phyloP scores from a whole-genome alignment of 495 filamentous ascomycete species.

The Glonium stellatum region DNA sequence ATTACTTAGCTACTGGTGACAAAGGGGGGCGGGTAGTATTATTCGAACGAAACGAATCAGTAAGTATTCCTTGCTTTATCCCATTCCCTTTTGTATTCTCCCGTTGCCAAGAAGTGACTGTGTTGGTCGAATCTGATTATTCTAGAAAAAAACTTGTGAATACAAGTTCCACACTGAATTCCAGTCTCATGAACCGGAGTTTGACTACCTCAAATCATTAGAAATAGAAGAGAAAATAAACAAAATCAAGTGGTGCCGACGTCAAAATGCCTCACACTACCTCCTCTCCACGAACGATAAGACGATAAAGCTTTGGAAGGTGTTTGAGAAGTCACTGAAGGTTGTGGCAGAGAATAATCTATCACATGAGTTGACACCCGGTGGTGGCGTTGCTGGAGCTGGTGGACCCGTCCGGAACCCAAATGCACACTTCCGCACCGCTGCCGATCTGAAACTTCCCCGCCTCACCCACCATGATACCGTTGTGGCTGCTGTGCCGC shows the following conservation, averaged over 20 bases:
- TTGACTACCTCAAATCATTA: conserved; percentile 97
- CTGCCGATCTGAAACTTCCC: conserved; percentile 82
- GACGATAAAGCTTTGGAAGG: conserved; percentile 99
- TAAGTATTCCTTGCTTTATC: conserved; percentile 40
- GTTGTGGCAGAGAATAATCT: conserved; percentile 99
- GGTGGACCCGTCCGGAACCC: conserved; percentile 64
- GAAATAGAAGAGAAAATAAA: conserved; percentile 99
- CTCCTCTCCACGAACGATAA: conserved; percentile 98
- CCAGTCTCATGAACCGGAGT: conserved; percentile 98
- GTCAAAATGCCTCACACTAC: conserved; percentile 97
- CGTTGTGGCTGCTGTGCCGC: conserved; percentile 91
- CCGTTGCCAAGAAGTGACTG: background rate
- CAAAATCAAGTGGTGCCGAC: conserved; percentile 99
- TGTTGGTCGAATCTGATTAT: background rate
- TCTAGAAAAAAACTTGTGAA: conserved; percentile 98
- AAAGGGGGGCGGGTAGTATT: conserved; percentile 95
- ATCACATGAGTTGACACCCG: conserved; percentile 85
- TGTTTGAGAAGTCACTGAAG: conserved; percentile 98
- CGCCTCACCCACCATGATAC: conserved; percentile 97
- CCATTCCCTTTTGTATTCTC: conserved; percentile 6
- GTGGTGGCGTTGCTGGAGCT: conserved; percentile 59
- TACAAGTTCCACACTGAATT: conserved; percentile 99
- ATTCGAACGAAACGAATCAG: conserved; percentile 96
- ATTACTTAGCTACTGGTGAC: conserved; percentile 95
- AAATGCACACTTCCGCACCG: conserved; percentile 66